phyloP scores from a whole-genome alignment of 1,284 basidiomycete species.

The Neotropicomus parvogracilis region DNA sequence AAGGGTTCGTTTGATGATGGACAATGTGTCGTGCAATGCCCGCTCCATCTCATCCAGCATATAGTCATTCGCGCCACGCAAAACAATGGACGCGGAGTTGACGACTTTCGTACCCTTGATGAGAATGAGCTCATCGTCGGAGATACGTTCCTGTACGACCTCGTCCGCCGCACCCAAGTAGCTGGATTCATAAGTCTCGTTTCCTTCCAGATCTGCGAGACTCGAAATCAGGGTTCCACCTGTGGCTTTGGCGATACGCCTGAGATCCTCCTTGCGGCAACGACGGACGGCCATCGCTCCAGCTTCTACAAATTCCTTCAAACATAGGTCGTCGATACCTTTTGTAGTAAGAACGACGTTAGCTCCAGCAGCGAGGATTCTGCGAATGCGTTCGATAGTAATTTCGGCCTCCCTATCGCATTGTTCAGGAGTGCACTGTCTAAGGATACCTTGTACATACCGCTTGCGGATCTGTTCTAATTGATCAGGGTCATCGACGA shows the following conservation, averaged over 20 bases:
- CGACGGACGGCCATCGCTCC: conserved; percentile 98
- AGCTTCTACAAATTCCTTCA: conserved; percentile 99
- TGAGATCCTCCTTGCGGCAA: conserved; percentile 96
- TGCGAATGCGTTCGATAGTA: conserved; percentile 92
- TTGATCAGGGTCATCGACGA: conserved; percentile 96
- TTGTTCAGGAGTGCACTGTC: conserved; percentile 4
- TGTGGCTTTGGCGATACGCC: conserved; percentile 95
- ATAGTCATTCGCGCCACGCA: conserved; percentile 98
- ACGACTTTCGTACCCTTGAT: conserved; percentile 98
- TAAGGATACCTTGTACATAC: conserved; percentile 39
- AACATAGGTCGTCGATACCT: conserved; percentile 96
- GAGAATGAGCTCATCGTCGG: conserved; percentile 97
- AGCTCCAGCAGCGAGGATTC: conserved; percentile 93
- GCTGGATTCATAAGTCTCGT: conserved; percentile 94
- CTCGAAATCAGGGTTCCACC: conserved; percentile 92
- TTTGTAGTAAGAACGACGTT: conserved; percentile 98
- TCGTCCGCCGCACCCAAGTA: conserved; percentile 92
- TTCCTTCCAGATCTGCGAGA: conserved; percentile 95
- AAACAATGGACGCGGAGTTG: conserved; percentile 87
- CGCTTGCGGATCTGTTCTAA: conserved; percentile 94
- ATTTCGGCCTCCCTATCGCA: conserved; percentile 86
- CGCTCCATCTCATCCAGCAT: conserved; percentile 99
- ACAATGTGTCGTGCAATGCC: conserved; percentile 91
- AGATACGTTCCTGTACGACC: conserved; percentile 94
- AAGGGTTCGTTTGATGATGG: conserved; percentile 94